phyloP scores from a whole-genome alignment of 2,329 filamentous ascomycete species.

The Alternaria longipes region DNA sequence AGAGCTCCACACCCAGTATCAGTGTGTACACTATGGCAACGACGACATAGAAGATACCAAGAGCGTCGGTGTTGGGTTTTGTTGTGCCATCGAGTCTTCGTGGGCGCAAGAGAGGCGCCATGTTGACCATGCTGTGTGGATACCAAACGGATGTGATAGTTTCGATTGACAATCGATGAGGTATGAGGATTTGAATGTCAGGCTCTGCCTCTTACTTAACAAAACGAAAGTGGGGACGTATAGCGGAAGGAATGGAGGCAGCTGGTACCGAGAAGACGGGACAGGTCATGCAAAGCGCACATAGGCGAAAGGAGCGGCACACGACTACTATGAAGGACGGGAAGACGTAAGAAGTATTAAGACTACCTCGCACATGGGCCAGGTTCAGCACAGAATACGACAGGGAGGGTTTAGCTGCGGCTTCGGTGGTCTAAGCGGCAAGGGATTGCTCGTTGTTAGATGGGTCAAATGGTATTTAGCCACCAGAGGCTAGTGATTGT shows the following conservation, averaged over 20 bases:
- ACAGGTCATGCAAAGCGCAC: conserved; percentile 38
- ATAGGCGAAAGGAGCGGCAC: conserved; percentile 39
- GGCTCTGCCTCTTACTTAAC: conserved; percentile 37
- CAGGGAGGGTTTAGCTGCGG: conserved; percentile 40
- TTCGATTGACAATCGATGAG: conserved; percentile 17
- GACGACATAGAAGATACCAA: conserved; percentile 46
- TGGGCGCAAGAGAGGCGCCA: conserved; percentile 41
- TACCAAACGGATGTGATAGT: conserved; percentile 19
- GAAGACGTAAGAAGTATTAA: conserved; percentile 34
- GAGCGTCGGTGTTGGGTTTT: conserved; percentile 41
- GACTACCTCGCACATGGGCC: conserved; percentile 32
- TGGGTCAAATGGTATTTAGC: conserved; percentile 40
- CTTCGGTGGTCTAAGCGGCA: conserved; percentile 32
- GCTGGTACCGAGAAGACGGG: conserved; percentile 34
- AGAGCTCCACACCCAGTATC: conserved; percentile 41
- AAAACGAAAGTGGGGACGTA: conserved; percentile 36
- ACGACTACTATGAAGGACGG: conserved; percentile 27
- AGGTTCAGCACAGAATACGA: conserved; percentile 28
- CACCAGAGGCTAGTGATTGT: conserved; percentile 35
- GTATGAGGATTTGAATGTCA: conserved; percentile 29
- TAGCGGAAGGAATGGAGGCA: conserved; percentile 29
- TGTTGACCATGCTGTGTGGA: conserved; percentile 38
- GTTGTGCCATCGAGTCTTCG: conserved; percentile 41
- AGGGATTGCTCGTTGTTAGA: conserved; percentile 41
- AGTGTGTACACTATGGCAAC: conserved; percentile 47